phyloP scores from a whole-genome alignment of 192 early-diverging fungal species.

The Podila horticola region DNA sequence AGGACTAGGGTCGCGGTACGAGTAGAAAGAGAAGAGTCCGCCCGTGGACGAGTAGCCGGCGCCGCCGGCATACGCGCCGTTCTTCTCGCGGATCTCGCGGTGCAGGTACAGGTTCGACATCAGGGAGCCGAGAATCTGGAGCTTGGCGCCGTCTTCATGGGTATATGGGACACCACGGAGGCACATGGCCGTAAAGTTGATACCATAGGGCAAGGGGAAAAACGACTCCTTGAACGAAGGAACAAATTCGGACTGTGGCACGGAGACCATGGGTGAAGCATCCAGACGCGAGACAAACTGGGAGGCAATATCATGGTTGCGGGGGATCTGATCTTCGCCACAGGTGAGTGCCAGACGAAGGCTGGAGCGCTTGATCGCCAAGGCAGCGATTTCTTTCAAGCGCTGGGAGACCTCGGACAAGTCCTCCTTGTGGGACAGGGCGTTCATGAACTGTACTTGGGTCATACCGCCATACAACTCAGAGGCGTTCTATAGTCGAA shows the following conservation, averaged over 20 bases:
- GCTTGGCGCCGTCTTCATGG: slow-evolving; percentile 80
- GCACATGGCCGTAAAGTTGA: slow-evolving; percentile 84
- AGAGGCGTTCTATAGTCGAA: slow-evolving; percentile 15
- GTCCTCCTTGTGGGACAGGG: slow-evolving; percentile 73
- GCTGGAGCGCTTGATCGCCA: slow-evolving; percentile 58
- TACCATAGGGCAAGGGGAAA: slow-evolving; percentile 85
- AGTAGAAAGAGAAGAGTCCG: slow-evolving; percentile 88
- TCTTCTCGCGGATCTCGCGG: slow-evolving; percentile 96
- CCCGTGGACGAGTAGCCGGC: slow-evolving; percentile 75
- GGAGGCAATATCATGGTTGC: slow-evolving; percentile 54
- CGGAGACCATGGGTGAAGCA: background rate
- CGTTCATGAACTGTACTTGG: slow-evolving; percentile 86
- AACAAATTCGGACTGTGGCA: slow-evolving; percentile 53
- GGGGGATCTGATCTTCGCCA: slow-evolving; percentile 58
- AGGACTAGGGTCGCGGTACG: slow-evolving; percentile 92
- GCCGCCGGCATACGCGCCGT: slow-evolving; percentile 97
- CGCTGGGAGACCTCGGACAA: slow-evolving; percentile 68
- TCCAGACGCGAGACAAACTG: slow-evolving; percentile 57
- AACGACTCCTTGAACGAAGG: slow-evolving; percentile 71
- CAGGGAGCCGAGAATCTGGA: slow-evolving; percentile 83
- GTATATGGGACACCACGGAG: slow-evolving; percentile 87
- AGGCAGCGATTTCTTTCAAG: slow-evolving; percentile 63
- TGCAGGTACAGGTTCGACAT: slow-evolving; percentile 92
- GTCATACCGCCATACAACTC: slow-evolving; percentile 68
- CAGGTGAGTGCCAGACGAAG: slow-evolving; percentile 63